Percentiles rank a stretch among this genome's conserved stretches.
phyloP scores from a whole-genome alignment of 23 red algal species.

The Cyanidiococcus yangmingshanensis region DNA sequence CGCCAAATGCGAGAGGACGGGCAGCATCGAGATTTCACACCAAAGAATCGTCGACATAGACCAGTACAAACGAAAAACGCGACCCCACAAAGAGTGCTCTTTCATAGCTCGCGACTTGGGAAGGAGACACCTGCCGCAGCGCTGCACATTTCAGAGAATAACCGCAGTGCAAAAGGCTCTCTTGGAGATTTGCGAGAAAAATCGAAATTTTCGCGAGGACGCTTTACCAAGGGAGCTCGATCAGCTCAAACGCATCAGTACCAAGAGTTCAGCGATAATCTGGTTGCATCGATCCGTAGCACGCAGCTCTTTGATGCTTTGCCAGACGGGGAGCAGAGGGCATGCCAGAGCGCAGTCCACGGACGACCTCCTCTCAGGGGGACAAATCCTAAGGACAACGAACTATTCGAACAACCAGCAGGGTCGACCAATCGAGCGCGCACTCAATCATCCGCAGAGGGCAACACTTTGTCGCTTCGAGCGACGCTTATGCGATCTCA shows the following conservation, averaged over 20 bases:
- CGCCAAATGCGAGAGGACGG: not conserved
- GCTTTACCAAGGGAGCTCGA: not conserved
- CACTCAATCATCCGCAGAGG: too few species aligned
- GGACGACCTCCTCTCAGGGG: not conserved
- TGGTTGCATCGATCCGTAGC: too few species aligned
- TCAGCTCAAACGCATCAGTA: not conserved
- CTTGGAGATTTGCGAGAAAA: not conserved
- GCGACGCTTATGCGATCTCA: not conserved
- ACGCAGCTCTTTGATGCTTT: not conserved
- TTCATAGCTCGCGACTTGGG: not conserved
- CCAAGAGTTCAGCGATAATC: too few species aligned
- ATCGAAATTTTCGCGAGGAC: not conserved
- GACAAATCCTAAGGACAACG: not conserved
- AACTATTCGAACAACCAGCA: not conserved
- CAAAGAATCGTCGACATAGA: not conserved
- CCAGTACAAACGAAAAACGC: not conserved
- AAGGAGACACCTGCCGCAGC: not conserved
- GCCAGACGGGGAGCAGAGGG: not conserved
- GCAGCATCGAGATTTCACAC: not conserved
- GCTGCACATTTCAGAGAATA: not conserved
- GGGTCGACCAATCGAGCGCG: not conserved
- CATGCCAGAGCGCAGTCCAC: not conserved
- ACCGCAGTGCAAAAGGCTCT: not conserved
- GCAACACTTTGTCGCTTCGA: not conserved
- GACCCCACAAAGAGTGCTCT: not conserved